phyloP scores from a whole-genome alignment of 2,329 filamentous ascomycete genomes.

The Acephala macrosclerotiorum region DNA sequence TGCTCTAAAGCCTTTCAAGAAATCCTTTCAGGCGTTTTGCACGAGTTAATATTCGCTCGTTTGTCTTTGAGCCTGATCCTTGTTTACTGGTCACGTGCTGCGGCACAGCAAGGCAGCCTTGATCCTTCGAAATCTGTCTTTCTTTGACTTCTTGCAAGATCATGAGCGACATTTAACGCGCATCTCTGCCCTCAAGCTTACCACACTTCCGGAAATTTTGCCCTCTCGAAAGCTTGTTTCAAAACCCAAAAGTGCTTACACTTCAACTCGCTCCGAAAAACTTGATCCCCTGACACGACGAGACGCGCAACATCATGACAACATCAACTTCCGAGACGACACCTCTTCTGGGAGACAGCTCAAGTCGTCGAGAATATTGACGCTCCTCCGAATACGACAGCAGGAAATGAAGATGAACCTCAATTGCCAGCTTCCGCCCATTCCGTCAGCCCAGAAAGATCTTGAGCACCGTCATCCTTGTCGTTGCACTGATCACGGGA shows the following conservation, averaged over 20 bases:
- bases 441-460: constrained; percentile 1
- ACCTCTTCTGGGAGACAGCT: constrained; percentile 5
- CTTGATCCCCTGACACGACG: not conserved
- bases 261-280: not conserved
- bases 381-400: not conserved
- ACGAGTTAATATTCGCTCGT: too few relatives aligned
- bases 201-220: too few relatives aligned
- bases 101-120: constrained; percentile 7
- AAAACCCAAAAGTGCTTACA: not conserved
- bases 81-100: not conserved
- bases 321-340: constrained; percentile 7
- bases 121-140: constrained; percentile 3
- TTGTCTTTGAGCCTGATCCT: too few relatives aligned
- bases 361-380: not conserved
- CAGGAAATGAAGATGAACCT: not conserved
- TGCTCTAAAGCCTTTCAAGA: too few relatives aligned
- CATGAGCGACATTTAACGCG: too few relatives aligned
- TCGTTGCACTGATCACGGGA: not conserved
- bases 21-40: too few relatives aligned
- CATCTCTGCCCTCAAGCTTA: too few relatives aligned
- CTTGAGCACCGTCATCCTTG: constrained; percentile 1
- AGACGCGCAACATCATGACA: constrained; percentile 4
- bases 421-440: constrained; percentile 3
- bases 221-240: too few relatives aligned
- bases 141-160: too few relatives aligned